Evolutionary conservation across 2,329 filamentous ascomycete genomes (phyloP).

Genomic region (Zymoseptoria brevis): DNA sequence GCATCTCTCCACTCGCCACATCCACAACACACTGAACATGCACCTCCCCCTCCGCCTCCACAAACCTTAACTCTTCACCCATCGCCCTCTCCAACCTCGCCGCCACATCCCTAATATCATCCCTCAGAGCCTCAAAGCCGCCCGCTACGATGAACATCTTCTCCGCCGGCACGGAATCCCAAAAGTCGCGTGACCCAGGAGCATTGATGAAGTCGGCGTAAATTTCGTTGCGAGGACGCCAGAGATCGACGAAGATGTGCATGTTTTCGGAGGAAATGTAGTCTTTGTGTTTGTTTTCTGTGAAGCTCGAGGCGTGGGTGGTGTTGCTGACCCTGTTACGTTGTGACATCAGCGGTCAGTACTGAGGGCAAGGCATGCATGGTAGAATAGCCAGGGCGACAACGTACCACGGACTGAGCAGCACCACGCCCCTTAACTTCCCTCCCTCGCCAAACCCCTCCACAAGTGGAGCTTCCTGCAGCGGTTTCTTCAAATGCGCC

Average conservation of each 20-base stretch:
- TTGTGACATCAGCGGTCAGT: too few relatives aligned
- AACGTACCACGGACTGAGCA: not conserved
- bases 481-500: not conserved
- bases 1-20: not conserved
- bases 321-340: not conserved
- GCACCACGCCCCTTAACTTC: not conserved
- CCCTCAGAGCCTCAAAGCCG: not conserved
- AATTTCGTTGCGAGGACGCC: not conserved
- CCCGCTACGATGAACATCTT: not conserved
- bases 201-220: not conserved
- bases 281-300: not conserved
- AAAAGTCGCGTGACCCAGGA: not conserved
- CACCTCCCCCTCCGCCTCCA: not conserved
- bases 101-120: not conserved
- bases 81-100: not conserved
- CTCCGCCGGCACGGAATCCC: not conserved
- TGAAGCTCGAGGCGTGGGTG: not conserved
- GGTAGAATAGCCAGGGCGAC: too few relatives aligned
- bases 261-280: not conserved
- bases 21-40: not conserved
- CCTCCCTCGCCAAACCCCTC: not conserved
- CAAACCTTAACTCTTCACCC: not conserved
- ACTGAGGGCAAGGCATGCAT: too few relatives aligned
- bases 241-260: not conserved
- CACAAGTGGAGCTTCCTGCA: not conserved